Base-by-base conservation (phyloP, 139 green algal genomes). In the Micractinium conductrix region DNA sequence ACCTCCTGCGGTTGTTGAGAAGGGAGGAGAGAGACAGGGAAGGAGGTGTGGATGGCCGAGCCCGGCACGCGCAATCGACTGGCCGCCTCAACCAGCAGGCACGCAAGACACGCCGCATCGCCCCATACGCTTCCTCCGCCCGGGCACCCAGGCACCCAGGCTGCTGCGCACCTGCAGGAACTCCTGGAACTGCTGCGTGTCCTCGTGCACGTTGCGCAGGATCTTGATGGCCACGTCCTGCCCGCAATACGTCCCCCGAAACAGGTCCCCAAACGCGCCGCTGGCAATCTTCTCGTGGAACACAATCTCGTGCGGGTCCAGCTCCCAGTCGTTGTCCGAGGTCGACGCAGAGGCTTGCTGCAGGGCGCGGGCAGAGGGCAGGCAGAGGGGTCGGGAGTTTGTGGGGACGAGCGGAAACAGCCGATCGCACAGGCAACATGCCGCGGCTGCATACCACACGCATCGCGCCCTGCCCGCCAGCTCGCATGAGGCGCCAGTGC, bases 151-250 rank as follows among this genome's bases (percentile, higher is more conserved):
- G 30, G 1, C 63, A 2, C 1, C 72, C 38, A 10, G 28, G 43
- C 43, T 12, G 12, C 50, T 37, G 12, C 81, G 10, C 44, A 86
- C 86, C 91, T 98, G 94, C 74, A 96, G 70, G 85, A 99, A 99
- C 89, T 99, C 97, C 80, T 96, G 87, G 82, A 96, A 96, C 69
- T 85, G 94, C 50, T 91, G 87, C 3, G 91, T 91, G 87, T 97
- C 94, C 60, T 97, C 87, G 35, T 96, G 85, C 70, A 98, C 91
- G 74, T 98, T 94, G 65, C 98, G 97, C 53, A 99, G 86, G 58
- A 99, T 98, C 89, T 99, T 99, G 30, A 99, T 97, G 5, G 97
- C 97, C 78, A 99, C 97, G 45, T 99, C 97, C 87, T 99, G 96
- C 12, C 97, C 97, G 86, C 96, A 99, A 92, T 99, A 99, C 35